Base-by-base conservation (phyloP, 495 filamentous ascomycete species). In the Clohesyomyces aquaticus region DNA sequence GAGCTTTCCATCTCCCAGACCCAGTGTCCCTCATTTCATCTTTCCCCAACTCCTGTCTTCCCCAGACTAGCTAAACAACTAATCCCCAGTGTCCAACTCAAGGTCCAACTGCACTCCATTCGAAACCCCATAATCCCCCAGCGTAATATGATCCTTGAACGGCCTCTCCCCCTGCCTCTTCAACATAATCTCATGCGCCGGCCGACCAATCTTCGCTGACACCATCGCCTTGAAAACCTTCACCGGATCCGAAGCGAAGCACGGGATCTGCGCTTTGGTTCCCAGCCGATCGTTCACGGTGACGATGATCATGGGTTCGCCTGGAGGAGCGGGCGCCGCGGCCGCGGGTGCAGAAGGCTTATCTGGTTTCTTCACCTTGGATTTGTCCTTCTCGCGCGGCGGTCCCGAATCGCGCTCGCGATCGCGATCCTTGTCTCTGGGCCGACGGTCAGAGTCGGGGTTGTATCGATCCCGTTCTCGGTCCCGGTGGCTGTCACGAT, bases 271-370 rank as follows among this genome's bases (percentile, higher is more conserved):
- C 47, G 91, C 90, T 71, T 95, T 96, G 11, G 92, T 96, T 19
- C 92, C 92, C 22, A 97, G 78, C 25, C 93, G 84, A 77, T 97
- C 93, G 72, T 97, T 96, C 66, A 97, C 88, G 69, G 91, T 83
- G 16, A 97, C 92, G 22, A 94, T 83, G 56, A 96, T 97, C 88
- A 96, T 93, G 29, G 87, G 87, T 72, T 93, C 90, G 2, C 79
- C 76, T 22, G 75, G 60, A 0, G 52, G 29, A n/a, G 76, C 71
- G 9, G 75, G 61, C 9, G 73, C 71, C 8, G 76, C 67, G 42
- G 58, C 32, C 2, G 60, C 26, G 9, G 43, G 27, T 16, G 25
- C 26, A 26, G 27, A n/a, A 45, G 46, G 42, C 29, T 59, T 47
- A 16, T 19, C 32, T 16, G 42, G 23, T 2, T 32, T 28, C 16